These are phyloP conservation scores for Auriscalpium vulgare DNA, from an alignment of 768 basidiomycete species.

Conservation along the genomic window DNA sequence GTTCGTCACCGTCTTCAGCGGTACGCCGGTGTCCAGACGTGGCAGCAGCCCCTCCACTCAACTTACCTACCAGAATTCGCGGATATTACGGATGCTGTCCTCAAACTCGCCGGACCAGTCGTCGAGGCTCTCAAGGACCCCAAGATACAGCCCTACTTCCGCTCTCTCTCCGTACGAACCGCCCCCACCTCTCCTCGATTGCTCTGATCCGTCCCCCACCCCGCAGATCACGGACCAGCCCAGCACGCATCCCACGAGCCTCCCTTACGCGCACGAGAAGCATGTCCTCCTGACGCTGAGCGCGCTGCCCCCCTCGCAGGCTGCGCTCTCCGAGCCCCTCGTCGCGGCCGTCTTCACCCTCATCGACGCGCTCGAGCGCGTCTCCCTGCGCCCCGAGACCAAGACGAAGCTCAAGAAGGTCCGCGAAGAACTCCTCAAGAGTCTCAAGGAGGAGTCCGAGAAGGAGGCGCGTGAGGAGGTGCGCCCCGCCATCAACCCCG, in stretches of 20 bases:
- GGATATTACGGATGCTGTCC: conserved; percentile 72
- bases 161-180: conserved; percentile 66
- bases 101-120: conserved; percentile 50
- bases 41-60: too few relatives aligned
- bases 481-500: conserved; percentile 6
- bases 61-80: conserved; percentile 52
- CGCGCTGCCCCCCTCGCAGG: conserved; percentile 42
- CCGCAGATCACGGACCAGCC: conserved; percentile 79
- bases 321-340: conserved; percentile 46
- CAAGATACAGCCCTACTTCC: conserved; percentile 66
- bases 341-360: conserved; percentile 66
- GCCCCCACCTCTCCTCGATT: neutral
- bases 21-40: conserved; percentile 23
- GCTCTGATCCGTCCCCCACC: conserved; percentile 3
- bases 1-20: conserved; percentile 68
- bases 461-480: conserved; percentile 70
- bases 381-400: conserved; percentile 72
- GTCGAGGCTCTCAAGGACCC: conserved; percentile 57
- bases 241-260: conserved; percentile 49
- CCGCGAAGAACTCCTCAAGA: conserved; percentile 63
- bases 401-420: conserved; percentile 65
- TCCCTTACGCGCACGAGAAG: conserved; percentile 50
- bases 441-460: conserved; percentile 57
- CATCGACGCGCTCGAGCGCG: conserved; percentile 53
- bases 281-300: conserved; percentile 66